Evolutionary conservation across 768 basidiomycete genomes (phyloP), one percentile per base, ranked within the genome.

Genomic region (Leccinum broughii): DNA sequence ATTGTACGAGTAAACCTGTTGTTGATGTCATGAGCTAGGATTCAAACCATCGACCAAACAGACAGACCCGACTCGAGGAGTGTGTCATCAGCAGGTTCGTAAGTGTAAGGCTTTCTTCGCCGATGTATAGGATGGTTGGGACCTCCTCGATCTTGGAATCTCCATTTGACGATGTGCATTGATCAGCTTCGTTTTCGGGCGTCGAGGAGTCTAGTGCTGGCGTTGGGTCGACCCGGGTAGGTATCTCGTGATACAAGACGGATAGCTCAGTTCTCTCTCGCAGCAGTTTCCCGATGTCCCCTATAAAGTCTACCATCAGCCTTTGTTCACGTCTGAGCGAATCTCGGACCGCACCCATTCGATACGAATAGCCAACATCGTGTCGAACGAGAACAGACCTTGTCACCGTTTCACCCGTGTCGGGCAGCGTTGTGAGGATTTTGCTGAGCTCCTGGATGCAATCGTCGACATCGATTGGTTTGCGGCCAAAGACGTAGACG

Each of bases 41-140:
- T 49, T 22, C 15, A 13, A 14, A 56, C 34, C 14, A 24, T 49
- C 44, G 9, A 52, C 22, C 15, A 46, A 39, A 7, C 2, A 22
- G 15, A 70, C 81, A 52, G 58, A 92, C 93, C 55, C 82, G 76
- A 57, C 80, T 85, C 0, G 78, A 75, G 4, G 89, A 81, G 70
- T 97, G 85, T 0, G 88, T 94, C 77, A 98, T 88, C 46, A 97
- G 80, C 7, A 98, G 72, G 67, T 98, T 98, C 9, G 90, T 89
- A 44, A 98, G 76, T 1, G 82, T 82, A 3, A 95, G 82, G 61
- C 85, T 88, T 72, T 97, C 92, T 22, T 81, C 81, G 2, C 96
- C 96, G 46, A 98, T 78, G 66, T 86, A 88, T 51, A 86, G 69
- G 22, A 87, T 74, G 1, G 72, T 54, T 15, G 20, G 8, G 6